These are phyloP conservation scores for Hypseocharis bilobata DNA, from an alignment of 441 rosid genomes.

Conservation along the genomic window DNA sequence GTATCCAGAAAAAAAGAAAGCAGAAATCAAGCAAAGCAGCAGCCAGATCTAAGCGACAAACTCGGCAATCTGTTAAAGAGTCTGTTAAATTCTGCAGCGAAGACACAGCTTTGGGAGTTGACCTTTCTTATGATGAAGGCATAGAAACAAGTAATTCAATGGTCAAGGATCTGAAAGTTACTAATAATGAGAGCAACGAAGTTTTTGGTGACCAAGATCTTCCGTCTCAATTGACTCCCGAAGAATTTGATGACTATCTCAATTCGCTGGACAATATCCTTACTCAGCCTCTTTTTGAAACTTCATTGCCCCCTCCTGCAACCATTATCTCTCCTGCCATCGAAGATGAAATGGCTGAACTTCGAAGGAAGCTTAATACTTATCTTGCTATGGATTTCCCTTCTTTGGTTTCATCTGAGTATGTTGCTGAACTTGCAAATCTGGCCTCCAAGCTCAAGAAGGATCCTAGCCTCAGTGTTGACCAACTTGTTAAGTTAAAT, in stretches of 20 bases:
- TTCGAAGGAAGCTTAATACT: conserved; percentile 46
- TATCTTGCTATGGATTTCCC: conserved; percentile 47
- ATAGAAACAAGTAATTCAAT: conserved; percentile 18
- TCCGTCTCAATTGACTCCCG: conserved; percentile 33
- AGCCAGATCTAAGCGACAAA: conserved; percentile 28
- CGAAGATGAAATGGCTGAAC: conserved; percentile 50
- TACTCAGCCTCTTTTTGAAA: conserved; percentile 30
- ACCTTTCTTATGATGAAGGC: conserved; percentile 26
- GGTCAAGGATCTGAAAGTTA: conserved; percentile 4
- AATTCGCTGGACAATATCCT: conserved; percentile 53
- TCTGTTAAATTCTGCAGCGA: neutral
- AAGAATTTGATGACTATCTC: conserved; percentile 60
- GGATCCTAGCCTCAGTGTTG: conserved; percentile 46
- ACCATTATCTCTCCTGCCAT: conserved; percentile 22
- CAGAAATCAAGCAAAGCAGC: conserved; percentile 22
- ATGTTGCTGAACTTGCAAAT: conserved; percentile 36
- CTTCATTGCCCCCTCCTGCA: conserved; percentile 15
- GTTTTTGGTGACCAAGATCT: conserved; percentile 19
- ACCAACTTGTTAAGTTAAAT: conserved; percentile 57
- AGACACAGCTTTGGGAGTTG: conserved; percentile 24
- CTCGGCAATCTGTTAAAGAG: conserved; percentile 30
- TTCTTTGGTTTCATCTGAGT: conserved; percentile 35
- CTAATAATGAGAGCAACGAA: conserved; percentile 1
- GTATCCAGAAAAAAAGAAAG: conserved; percentile 31
- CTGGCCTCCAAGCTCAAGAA: conserved; percentile 44